phyloP scores from a whole-genome alignment of 1,139 yeast genomes.

The Pichia inconspicua region DNA sequence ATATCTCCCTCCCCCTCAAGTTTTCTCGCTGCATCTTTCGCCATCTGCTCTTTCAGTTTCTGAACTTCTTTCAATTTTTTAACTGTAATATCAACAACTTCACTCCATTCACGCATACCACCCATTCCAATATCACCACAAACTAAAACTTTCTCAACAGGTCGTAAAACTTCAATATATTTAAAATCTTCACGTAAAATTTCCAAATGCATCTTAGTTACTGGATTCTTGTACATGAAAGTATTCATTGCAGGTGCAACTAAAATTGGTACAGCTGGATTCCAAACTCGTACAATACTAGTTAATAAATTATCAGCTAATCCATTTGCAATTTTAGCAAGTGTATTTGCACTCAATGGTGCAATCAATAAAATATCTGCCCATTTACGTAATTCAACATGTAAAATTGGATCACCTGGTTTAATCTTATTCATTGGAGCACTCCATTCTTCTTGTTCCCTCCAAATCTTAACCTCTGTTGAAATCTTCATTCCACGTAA shows the following conservation, averaged over 20 bases:
- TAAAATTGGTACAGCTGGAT: constrained; percentile 75
- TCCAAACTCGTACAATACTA: constrained; percentile 85
- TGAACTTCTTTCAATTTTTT: constrained; percentile 38
- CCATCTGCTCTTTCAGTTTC: constrained; percentile 29
- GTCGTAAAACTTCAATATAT: constrained; percentile 75
- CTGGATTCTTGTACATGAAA: constrained; percentile 89
- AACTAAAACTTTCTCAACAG: constrained; percentile 86
- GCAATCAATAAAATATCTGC: constrained; percentile 89
- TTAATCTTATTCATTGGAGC: constrained; percentile 35
- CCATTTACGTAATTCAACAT: constrained; percentile 88
- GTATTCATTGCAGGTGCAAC: constrained; percentile 98
- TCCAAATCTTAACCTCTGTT: constrained; percentile 81
- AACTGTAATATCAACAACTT: constrained; percentile 73
- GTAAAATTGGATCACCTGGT: constrained; percentile 60
- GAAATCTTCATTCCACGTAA: constrained; percentile 72
- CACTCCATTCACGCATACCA: constrained; percentile 97
- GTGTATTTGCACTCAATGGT: constrained; percentile 87
- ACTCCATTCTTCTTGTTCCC: constrained; percentile 90
- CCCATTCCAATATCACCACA: constrained; percentile 98
- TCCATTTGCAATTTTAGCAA: constrained; percentile 87
- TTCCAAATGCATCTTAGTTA: constrained; percentile 74
- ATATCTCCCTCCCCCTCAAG: constrained; percentile 20
- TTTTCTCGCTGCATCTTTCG: constrained; percentile 11
- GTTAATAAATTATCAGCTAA: constrained; percentile 83
- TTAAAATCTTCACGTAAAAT: constrained; percentile 55